phyloP scores from a whole-genome alignment of 192 early-diverging fungal species.

The Pilaira anomala region DNA sequence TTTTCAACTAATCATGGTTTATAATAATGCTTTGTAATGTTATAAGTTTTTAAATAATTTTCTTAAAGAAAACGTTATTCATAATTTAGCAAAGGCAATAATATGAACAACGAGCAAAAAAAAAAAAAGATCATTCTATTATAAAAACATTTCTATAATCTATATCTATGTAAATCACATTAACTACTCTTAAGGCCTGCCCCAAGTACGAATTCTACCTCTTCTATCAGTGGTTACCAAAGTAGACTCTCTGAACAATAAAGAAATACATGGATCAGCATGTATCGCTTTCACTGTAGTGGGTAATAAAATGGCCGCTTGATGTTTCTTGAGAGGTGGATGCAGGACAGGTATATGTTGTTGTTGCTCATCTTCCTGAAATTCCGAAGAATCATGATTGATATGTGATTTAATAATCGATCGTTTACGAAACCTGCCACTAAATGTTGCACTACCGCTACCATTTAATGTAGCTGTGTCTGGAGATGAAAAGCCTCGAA shows the following conservation, averaged over 20 bases:
- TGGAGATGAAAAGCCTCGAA: not conserved
- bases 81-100: too few species aligned
- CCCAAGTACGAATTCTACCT: constrained; percentile 30
- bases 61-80: too few species aligned
- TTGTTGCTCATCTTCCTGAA: not conserved
- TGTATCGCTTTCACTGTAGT: constrained; percentile 13
- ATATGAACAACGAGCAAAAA: too few species aligned
- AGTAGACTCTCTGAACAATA: constrained; percentile 15
- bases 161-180: too few species aligned
- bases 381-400: not conserved
- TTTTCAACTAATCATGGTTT: too few species aligned
- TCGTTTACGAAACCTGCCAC: constrained; percentile 12
- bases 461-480: not conserved
- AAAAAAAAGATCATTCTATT: too few species aligned
- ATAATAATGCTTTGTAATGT: too few species aligned
- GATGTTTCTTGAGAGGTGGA: constrained; percentile 19
- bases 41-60: too few species aligned
- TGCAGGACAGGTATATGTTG: constrained; percentile 23
- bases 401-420: not conserved
- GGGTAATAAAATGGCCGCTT: constrained; percentile 25
- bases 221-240: constrained; percentile 33
- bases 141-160: too few species aligned
- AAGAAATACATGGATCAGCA: constrained; percentile 24
- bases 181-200: constrained; percentile 25
- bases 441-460: not conserved